phyloP scores from a whole-genome alignment of 805 yeast species.

The Grigorovia transvaalensis region DNA sequence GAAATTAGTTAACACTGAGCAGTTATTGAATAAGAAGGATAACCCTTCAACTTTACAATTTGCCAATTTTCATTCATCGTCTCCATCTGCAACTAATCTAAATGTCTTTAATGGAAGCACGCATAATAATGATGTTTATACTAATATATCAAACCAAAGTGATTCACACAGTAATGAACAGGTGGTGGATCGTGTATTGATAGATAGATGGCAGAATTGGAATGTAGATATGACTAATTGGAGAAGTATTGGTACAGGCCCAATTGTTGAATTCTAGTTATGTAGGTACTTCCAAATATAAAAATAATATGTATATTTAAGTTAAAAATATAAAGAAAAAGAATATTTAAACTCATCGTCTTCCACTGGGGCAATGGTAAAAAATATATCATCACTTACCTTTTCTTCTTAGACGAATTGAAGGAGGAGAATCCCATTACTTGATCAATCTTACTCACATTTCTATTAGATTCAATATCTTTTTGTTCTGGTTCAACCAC shows the following conservation, averaged over 20 bases:
- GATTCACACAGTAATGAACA: not conserved
- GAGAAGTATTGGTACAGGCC: conserved; percentile 63
- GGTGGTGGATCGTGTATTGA: conserved; percentile 38
- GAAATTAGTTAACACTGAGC: conserved; percentile 8
- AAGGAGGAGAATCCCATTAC: conserved; percentile 57
- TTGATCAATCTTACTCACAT: conserved; percentile 18
- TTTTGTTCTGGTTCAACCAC: not conserved
- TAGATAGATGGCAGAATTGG: conserved; percentile 74
- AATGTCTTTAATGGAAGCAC: conserved; percentile 1
- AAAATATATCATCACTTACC: not conserved
- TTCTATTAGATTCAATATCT: conserved; percentile 1
- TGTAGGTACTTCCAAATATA: not conserved
- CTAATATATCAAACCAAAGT: not conserved
- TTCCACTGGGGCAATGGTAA: not conserved
- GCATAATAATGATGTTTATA: conserved; percentile 1
- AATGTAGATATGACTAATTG: conserved; percentile 78
- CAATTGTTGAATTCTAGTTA: conserved; percentile 38
- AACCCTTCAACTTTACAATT: conserved; percentile 7
- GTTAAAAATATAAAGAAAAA: not conserved
- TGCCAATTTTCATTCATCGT: conserved; percentile 9
- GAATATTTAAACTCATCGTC: not conserved
- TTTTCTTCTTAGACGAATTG: conserved; percentile 36
- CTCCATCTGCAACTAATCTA: conserved; percentile 1
- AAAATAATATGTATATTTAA: not conserved
- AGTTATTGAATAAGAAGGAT: conserved; percentile 1